phyloP scores from a whole-genome alignment of 805 yeast genomes.

The Lipomyces spencermartinsiae region DNA sequence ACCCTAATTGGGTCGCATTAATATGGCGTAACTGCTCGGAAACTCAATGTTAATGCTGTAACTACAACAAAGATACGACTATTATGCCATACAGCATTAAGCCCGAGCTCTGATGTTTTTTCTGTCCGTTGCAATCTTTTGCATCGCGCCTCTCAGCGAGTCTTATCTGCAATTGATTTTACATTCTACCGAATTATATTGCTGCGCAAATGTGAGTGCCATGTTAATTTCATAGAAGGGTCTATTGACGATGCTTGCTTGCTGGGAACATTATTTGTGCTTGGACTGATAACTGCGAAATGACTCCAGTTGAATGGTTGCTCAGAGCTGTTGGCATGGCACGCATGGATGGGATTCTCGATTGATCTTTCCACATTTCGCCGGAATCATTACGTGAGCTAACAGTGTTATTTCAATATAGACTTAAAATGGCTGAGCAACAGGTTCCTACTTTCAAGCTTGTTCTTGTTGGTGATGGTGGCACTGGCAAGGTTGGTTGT shows the following conservation, averaged over 20 bases:
- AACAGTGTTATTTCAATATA: neutral
- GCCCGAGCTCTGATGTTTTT: slow-evolving; percentile 11
- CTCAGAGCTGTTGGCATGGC: neutral
- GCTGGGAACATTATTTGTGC: neutral
- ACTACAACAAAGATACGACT: neutral
- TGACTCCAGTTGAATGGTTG: neutral
- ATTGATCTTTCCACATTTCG: neutral
- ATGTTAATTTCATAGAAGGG: neutral
- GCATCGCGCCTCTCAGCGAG: slow-evolving; percentile 11
- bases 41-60: neutral
- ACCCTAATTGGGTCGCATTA: neutral
- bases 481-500: slow-evolving; percentile 92
- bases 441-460: slow-evolving; percentile 94
- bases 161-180: slow-evolving; percentile 9
- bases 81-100: neutral
- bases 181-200: neutral
- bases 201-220: neutral
- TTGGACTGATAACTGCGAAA: neutral
- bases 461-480: slow-evolving; percentile 99
- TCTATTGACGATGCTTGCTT: neutral
- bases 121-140: slow-evolving; percentile 25
- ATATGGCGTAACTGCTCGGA: neutral
- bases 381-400: neutral
- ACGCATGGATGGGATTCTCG: neutral
- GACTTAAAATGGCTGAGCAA: slow-evolving; percentile 33